These are phyloP conservation scores for Cordyceps farinosa DNA, from an alignment of 2,329 filamentous ascomycete genomes.

Conservation along the genomic window DNA sequence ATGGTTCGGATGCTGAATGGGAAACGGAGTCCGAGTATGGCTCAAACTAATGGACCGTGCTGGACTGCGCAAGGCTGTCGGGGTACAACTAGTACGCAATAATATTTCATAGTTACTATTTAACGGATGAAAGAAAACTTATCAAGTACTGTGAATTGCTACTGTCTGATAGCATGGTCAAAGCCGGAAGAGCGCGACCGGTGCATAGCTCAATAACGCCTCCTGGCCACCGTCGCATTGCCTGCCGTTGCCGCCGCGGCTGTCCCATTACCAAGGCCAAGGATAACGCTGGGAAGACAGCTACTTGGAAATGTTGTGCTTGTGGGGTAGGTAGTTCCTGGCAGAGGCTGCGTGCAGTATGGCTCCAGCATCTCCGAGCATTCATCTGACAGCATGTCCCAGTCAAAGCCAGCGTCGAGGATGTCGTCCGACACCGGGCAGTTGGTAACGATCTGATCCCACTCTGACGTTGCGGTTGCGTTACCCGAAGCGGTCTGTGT, in stretches of 20 bases:
- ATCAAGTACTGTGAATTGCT: neutral
- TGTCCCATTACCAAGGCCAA: neutral
- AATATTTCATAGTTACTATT: neutral
- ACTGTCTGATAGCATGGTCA: too few relatives aligned
- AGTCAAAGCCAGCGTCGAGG: neutral
- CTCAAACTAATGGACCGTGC: neutral
- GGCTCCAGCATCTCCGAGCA: neutral
- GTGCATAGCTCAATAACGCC: neutral
- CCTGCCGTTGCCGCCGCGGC: neutral
- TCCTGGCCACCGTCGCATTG: neutral
- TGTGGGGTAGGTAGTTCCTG: neutral
- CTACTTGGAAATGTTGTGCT: neutral
- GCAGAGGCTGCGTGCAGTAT: neutral
- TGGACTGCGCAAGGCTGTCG: neutral
- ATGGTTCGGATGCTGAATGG: slow-evolving; percentile 1
- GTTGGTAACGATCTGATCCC: neutral
- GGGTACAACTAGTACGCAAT: neutral
- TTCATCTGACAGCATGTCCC: neutral
- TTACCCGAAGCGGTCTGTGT: neutral
- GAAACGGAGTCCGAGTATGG: neutral
- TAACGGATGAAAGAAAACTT: neutral
- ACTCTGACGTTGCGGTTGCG: neutral
- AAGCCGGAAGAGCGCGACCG: neutral
- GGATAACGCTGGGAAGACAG: neutral
- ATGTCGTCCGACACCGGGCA: neutral